Conservation (phyloP, 345 rosid genomes). For the Camelina neglecta region DNA sequence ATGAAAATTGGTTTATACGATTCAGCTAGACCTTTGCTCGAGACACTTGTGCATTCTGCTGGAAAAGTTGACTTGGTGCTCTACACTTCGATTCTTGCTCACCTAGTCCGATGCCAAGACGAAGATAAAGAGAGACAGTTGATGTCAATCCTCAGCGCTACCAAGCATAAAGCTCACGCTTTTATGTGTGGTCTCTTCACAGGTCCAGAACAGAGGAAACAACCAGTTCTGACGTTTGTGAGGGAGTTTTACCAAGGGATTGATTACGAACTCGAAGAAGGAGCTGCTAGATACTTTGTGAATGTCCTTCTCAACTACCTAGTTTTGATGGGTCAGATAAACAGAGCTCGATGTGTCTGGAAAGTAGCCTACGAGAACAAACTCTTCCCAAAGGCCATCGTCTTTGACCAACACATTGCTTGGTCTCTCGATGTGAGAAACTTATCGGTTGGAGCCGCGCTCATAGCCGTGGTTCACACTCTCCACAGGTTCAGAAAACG, state of each 20-base stretch:
- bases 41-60: slow-evolving; percentile 78
- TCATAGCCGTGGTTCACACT: slow-evolving; percentile 92
- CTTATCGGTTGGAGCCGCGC: slow-evolving; percentile 96
- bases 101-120: slow-evolving; percentile 87
- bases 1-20: slow-evolving; percentile 87
- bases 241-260: slow-evolving; percentile 93
- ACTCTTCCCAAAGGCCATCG: slow-evolving; percentile 96
- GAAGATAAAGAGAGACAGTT: slow-evolving; percentile 87
- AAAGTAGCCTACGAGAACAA: slow-evolving; percentile 97
- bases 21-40: slow-evolving; percentile 91
- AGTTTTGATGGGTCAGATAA: slow-evolving; percentile 94
- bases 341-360: slow-evolving; percentile 96
- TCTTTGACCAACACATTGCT: slow-evolving; percentile 95
- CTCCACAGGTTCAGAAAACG: slow-evolving; percentile 95
- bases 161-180: slow-evolving; percentile 80
- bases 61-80: slow-evolving; percentile 94
- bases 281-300: slow-evolving; percentile 89
- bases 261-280: slow-evolving; percentile 93
- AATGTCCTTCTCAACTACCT: slow-evolving; percentile 96
- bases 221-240: slow-evolving; percentile 80
- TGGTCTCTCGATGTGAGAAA: slow-evolving; percentile 98
- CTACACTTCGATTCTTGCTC: slow-evolving; percentile 93
- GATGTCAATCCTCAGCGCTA: slow-evolving; percentile 84
- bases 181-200: slow-evolving; percentile 95
- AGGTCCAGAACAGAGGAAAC: slow-evolving; percentile 93